phyloP scores from a whole-genome alignment of 202 grass and related monocot species.

The Panicum hallii region DNA sequence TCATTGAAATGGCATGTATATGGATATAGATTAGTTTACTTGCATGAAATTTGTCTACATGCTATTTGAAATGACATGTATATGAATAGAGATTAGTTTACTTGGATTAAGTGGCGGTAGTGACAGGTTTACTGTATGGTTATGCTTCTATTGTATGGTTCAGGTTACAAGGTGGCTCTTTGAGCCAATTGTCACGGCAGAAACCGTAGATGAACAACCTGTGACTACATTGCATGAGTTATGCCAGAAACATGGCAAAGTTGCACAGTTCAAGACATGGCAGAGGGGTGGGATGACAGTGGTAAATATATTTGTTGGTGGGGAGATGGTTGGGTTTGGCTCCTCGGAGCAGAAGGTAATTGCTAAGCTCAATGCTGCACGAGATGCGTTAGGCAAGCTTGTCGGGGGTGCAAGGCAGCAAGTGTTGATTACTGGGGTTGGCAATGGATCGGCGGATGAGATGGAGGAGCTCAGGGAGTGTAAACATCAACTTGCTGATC shows the following conservation, averaged over 20 bases:
- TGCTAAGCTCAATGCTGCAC: conserved; percentile 78
- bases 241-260: conserved; percentile 82
- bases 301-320: conserved; percentile 68
- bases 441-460: conserved; percentile 23
- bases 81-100: conserved; percentile 12
- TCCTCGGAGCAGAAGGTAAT: conserved; percentile 75
- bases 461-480: conserved; percentile 60
- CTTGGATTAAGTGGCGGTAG: neutral
- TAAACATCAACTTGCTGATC: conserved; percentile 75
- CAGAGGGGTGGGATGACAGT: conserved; percentile 55
- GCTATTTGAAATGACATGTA: neutral
- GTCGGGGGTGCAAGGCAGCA: conserved; percentile 5
- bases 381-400: conserved; percentile 74
- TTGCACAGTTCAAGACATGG: conserved; percentile 57
- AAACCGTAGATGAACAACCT: conserved; percentile 82
- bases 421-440: conserved; percentile 40
- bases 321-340: conserved; percentile 62
- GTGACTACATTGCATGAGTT: conserved; percentile 68
- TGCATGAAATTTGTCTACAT: neutral
- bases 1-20: neutral
- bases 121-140: conserved; percentile 12
- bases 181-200: conserved; percentile 81
- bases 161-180: conserved; percentile 72
- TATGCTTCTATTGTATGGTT: conserved; percentile 4
- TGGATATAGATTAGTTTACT: neutral